Base-by-base conservation (phyloP, 768 basidiomycete species). In the Multifurca ochricompacta region DNA sequence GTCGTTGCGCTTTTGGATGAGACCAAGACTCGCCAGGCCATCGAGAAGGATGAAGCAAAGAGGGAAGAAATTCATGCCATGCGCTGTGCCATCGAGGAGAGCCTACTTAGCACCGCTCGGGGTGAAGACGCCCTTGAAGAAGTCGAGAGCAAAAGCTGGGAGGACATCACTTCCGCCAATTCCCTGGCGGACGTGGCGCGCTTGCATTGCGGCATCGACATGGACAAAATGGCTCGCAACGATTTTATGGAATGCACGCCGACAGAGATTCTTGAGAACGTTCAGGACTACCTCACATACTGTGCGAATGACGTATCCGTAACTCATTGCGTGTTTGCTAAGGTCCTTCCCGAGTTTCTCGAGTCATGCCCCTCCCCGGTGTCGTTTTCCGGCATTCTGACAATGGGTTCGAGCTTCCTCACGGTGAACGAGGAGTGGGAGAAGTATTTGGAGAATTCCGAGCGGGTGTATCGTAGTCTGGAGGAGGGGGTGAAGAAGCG, bases 361-460 rank as follows among this genome's bases (percentile, higher is more conserved):
- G 65, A 74, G 27, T 81, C 81, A 5, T 99, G 94, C 68, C 92
- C 94, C 0, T 88, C 86, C 66, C 96, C 94, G 0, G 93, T 90
- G 2, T 87, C 90, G 1, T 97, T 97, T 66, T 85, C 92, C 0
- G 94, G 95, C 5, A 77, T 93, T 25, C 70, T 94, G 39, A 81
- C 81, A 3, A 98, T 99, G 96, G 89, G 91, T 1, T 90, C 85
- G 16, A 84, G 88, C 47, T 90, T 97, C 64, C 73, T 99, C 37
- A 85, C 91, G 1, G 92, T 98, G 44, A 88, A 98, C 66, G 76
- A 91, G 62, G 76, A 79, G 48, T 98, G 95, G 96, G 82, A 93
- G 58, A 70, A 71, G 11, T 98, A 98, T 68, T 67, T 97, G 18
- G 71, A 77, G 32, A 77, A 75, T 13, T 91, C 95, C 0, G 95